Evolutionary conservation across 225 moss, liverwort and hornwort genomes (phyloP).

Genomic region (Takakia lepidozioides): DNA sequence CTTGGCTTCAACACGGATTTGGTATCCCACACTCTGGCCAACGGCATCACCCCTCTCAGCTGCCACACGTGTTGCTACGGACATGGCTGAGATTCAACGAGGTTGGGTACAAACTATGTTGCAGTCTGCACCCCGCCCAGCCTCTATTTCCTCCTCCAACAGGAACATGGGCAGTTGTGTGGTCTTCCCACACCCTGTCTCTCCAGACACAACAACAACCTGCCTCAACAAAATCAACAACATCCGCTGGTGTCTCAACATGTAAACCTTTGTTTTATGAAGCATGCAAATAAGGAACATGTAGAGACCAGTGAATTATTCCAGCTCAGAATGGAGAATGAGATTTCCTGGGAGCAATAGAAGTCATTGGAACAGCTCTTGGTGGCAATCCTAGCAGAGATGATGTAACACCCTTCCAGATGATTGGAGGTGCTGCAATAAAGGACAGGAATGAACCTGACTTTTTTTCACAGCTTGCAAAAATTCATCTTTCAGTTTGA

Average conservation of each 20-base stretch:
- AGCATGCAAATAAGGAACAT: neutral
- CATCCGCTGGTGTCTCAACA: neutral
- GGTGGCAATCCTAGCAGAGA: no score
- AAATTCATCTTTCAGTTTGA: conserved; percentile 54
- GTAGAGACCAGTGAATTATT: no score
- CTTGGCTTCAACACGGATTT: conserved; percentile 52
- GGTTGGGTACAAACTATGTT: conserved; percentile 84
- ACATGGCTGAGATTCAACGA: conserved; percentile 61
- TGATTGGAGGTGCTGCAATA: no score
- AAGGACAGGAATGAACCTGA: conserved; percentile 39
- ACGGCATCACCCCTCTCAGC: conserved; percentile 65
- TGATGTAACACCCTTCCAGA: no score
- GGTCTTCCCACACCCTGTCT: conserved; percentile 73
- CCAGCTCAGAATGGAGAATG: no score
- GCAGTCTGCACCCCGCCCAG: conserved; percentile 21
- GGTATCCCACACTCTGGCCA: conserved; percentile 64
- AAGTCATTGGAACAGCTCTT: no score
- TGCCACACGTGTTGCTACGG: conserved; percentile 69
- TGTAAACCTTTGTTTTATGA: no score
- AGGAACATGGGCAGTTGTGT: conserved; percentile 81
- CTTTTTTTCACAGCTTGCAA: conserved; percentile 41
- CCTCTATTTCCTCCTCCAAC: conserved; percentile 59
- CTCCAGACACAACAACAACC: conserved; percentile 78
- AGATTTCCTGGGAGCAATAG: no score
- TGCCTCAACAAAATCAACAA: conserved; percentile 4